Evolutionary conservation across 2,329 filamentous ascomycete species (phyloP).

Genomic region (Penicillium crustosum): DNA sequence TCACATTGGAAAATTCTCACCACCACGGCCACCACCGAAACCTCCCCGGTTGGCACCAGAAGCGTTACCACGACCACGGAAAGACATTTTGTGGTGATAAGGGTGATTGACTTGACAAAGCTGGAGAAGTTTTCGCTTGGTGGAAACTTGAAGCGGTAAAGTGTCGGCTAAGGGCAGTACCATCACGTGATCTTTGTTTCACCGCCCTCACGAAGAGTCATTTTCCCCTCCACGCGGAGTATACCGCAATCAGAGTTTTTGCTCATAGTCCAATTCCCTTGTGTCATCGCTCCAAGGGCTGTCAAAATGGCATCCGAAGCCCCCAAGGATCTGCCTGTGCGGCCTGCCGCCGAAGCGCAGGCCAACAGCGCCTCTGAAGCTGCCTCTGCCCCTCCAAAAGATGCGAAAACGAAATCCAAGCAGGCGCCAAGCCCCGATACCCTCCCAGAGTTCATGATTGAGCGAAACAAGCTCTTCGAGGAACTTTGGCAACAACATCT

Average conservation of each 20-base stretch:
- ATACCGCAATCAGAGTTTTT: conserved; percentile 15
- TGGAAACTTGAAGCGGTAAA: conserved; percentile 48
- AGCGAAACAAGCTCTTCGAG: conserved; percentile 84
- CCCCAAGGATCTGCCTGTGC: conserved; percentile 39
- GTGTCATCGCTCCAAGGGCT: conserved; percentile 17
- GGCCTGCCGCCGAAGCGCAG: conserved; percentile 34
- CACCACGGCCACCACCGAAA: conserved; percentile 43
- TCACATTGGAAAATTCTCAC: conserved; percentile 29
- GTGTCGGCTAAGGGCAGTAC: conserved; percentile 41
- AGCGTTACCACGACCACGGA: conserved; percentile 56
- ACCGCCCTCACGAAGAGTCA: conserved; percentile 33
- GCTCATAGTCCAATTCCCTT: conserved; percentile 24
- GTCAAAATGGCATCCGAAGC: conserved; percentile 36
- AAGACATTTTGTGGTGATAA: conserved; percentile 57
- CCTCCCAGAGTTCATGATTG: conserved; percentile 74
- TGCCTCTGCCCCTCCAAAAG: conserved; percentile 35
- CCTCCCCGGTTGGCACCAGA: conserved; percentile 56
- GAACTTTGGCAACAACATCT: conserved; percentile 81
- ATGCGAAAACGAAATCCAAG: conserved; percentile 28
- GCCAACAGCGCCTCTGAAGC: conserved; percentile 22
- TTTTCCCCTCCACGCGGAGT: conserved; percentile 23
- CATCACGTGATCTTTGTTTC: conserved; percentile 29
- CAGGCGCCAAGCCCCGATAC: conserved; percentile 33
- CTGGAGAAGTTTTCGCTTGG: conserved; percentile 41
- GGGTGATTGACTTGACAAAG: conserved; percentile 31